These are phyloP conservation scores for Jatropha multifida DNA, from an alignment of 441 rosid species.

Conservation along the genomic window DNA sequence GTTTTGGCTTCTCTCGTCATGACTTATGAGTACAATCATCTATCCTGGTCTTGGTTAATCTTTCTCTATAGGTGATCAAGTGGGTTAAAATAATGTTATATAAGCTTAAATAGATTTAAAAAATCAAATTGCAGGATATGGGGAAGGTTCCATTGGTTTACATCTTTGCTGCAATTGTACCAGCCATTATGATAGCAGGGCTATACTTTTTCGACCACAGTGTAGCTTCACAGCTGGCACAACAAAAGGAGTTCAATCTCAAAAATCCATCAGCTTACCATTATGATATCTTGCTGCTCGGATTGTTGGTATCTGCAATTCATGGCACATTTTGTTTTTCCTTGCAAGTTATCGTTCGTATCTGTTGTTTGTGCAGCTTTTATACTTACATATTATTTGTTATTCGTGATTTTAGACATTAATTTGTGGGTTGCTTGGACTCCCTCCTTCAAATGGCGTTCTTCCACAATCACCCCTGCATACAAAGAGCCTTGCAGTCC, in stretches of 20 bases:
- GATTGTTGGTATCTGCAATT: conserved; percentile 50
- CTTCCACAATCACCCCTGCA: conserved; percentile 95
- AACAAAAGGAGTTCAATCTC: conserved; percentile 82
- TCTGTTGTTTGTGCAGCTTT: conserved; percentile 12
- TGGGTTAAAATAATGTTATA: not conserved
- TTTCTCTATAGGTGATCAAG: not conserved
- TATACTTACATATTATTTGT: conserved; percentile 11
- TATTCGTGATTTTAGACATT: conserved; percentile 47
- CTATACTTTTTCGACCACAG: conserved; percentile 89
- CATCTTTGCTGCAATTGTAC: conserved; percentile 69
- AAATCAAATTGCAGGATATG: conserved; percentile 64
- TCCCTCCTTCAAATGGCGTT: conserved; percentile 92
- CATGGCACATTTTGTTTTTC: not conserved
- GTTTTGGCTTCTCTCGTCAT: not conserved
- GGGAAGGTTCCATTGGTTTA: conserved; percentile 55
- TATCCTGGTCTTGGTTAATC: not conserved
- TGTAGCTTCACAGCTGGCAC: conserved; percentile 91
- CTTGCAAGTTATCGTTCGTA: conserved; percentile 2
- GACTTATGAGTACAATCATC: not conserved
- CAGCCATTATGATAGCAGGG: conserved; percentile 87
- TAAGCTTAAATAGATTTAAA: not conserved
- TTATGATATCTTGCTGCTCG: conserved; percentile 71
- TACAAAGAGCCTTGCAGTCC: conserved; percentile 82
- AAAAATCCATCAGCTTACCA: conserved; percentile 85
- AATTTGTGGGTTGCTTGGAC: conserved; percentile 78